Percentiles rank a stretch among this genome's conserved stretches.
phyloP scores from a whole-genome alignment of 148 eudicot genomes.

The Drosera capensis region DNA sequence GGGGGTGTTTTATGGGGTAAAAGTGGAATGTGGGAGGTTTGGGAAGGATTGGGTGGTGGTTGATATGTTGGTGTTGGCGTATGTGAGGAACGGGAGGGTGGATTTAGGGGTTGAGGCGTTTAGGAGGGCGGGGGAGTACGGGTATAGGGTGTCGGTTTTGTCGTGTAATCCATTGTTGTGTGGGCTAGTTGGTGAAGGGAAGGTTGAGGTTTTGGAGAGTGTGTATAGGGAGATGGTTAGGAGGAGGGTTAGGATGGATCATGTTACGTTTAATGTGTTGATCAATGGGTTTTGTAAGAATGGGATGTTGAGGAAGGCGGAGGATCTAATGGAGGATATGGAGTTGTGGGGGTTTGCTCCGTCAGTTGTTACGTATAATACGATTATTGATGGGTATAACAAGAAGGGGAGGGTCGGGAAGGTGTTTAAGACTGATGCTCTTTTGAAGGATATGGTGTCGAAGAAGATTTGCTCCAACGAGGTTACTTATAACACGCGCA shows the following conservation, averaged over 20 bases:
- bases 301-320: conserved; percentile 47
- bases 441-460: conserved; percentile 54
- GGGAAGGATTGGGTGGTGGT: conserved; percentile 29
- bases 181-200: conserved; percentile 37
- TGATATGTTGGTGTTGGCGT: conserved; percentile 45
- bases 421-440: conserved; percentile 50
- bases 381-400: conserved; percentile 45
- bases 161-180: conserved; percentile 53
- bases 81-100: conserved; percentile 20
- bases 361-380: conserved; percentile 51
- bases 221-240: conserved; percentile 46
- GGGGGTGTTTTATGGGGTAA: conserved; percentile 32
- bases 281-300: conserved; percentile 47
- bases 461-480: conserved; percentile 32
- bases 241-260: conserved; percentile 37
- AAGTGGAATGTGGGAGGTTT: conserved; percentile 12
- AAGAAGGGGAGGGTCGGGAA: conserved; percentile 47
- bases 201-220: conserved; percentile 23
- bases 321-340: conserved; percentile 62
- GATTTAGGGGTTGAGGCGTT: conserved; percentile 48
- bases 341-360: conserved; percentile 41
- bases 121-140: conserved; percentile 57
- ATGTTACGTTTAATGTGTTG: conserved; percentile 43
- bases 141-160: conserved; percentile 33
- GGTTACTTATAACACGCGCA: conserved; percentile 42